phyloP scores from a whole-genome alignment of 2,329 filamentous ascomycete genomes.

The Epichloe typhina region DNA sequence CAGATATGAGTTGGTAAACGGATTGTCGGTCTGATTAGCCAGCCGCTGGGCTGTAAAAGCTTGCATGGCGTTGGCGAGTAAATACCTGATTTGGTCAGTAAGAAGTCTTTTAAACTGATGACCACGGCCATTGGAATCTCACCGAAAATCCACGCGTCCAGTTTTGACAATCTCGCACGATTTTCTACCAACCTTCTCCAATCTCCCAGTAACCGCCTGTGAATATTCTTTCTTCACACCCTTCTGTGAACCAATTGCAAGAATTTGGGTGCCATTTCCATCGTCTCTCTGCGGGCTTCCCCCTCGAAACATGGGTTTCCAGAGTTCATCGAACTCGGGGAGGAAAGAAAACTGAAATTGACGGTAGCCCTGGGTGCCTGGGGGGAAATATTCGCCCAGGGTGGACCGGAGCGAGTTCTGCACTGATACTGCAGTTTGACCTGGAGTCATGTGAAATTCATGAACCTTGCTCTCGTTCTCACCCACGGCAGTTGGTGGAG shows the following conservation, averaged over 20 bases:
- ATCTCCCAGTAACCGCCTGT: conserved; percentile 32
- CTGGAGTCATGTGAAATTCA: conserved; percentile 27
- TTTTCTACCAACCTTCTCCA: conserved; percentile 43
- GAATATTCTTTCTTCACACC: conserved; percentile 38
- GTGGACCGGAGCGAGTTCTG: conserved; percentile 45
- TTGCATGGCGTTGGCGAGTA: conserved; percentile 49
- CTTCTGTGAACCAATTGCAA: conserved; percentile 45
- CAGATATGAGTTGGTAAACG: conserved; percentile 38
- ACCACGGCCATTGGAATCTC: conserved; percentile 9
- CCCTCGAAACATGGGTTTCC: conserved; percentile 38
- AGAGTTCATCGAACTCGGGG: conserved; percentile 35
- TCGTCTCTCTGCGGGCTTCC: conserved; percentile 17
- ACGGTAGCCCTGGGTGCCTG: conserved; percentile 31
- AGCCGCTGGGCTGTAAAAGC: conserved; percentile 38
- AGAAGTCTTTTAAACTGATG: not conserved
- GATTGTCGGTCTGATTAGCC: conserved; percentile 37
- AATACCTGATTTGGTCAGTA: conserved; percentile 29
- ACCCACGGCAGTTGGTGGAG: conserved; percentile 18
- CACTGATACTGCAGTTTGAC: conserved; percentile 35
- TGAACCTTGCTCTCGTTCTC: conserved; percentile 28
- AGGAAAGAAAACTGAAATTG: conserved; percentile 35
- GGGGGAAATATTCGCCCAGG: conserved; percentile 37
- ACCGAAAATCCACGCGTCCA: conserved; percentile 47
- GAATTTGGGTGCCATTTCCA: conserved; percentile 39
- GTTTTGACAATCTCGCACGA: conserved; percentile 35